Base-by-base conservation (phyloP, 345 rosid species). In the Aquilaria yunnanensis region DNA sequence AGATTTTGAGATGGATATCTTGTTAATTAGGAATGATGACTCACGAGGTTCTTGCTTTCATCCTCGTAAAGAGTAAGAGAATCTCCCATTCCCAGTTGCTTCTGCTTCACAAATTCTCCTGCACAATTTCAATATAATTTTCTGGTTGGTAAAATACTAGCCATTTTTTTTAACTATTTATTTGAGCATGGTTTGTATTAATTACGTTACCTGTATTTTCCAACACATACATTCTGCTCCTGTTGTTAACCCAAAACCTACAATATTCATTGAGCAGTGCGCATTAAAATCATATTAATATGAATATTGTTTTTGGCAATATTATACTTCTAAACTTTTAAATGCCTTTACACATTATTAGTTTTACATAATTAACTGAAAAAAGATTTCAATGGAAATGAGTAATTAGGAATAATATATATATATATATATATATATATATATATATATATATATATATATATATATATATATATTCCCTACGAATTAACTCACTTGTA, bases 221-320 rank as follows among this genome's bases (percentile, higher is more conserved):
- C 12, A 90, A 81, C 65, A 93, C 81, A 69, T 90, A 93, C 97
- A 93, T 93, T 55, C 97, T 80, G 69, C 98, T 93, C 51, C 79
- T 84, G 70, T 86, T 87, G 61, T 86, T 93, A 46, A 72, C 54
- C 98, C 98, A 93, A 70, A 61, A 93, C 84, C 97, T 93, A 71
- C n/a, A 62, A 59, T 32, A 47, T 63, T 16, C 61, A 71, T 37
- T 37, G 8, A 37, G 4, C n/a, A 37, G 47, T 52, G 29, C 52
- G 65, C 52, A 55, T 30, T 37, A 37, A 37, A 5, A 37, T 37
- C 5, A 37, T 37, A 37, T 3, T 4, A 37, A 37, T 4, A 37
- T 37, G 5, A 37, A 37, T 37, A 5, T 37, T 3, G 7, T 37
- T 5, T 37, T 37, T 3, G 8, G 8, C 1, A 37, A 37, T 37